phyloP scores from a whole-genome alignment of 2,329 filamentous ascomycete species.

The Fusarium chaquense region DNA sequence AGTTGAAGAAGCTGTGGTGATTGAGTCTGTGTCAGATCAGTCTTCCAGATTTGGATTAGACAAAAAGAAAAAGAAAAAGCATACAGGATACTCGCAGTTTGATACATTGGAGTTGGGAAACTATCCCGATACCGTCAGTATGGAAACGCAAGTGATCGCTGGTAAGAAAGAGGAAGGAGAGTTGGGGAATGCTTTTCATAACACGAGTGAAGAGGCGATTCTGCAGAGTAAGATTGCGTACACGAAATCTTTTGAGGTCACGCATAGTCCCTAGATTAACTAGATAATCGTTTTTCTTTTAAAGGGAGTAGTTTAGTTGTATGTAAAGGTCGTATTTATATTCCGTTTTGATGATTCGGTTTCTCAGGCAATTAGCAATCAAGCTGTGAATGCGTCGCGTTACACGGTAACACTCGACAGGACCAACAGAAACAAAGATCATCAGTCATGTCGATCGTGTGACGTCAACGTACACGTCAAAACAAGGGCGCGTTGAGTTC shows the following conservation, averaged over 20 bases:
- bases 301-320: too few relatives aligned
- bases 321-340: not conserved
- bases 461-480: conserved; percentile 25
- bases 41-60: not conserved
- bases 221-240: conserved; percentile 16
- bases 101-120: conserved; percentile 18
- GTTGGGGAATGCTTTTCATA: not conserved
- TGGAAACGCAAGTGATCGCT: not conserved
- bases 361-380: not conserved
- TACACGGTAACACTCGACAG: not conserved
- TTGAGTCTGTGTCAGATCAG: not conserved
- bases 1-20: conserved; percentile 59
- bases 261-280: not conserved
- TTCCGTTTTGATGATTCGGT: not conserved
- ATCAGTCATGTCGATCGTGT: not conserved
- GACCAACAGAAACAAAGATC: not conserved
- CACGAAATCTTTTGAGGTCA: conserved; percentile 21
- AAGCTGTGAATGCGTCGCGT: not conserved
- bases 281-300: too few relatives aligned
- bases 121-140: not conserved
- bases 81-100: conserved; percentile 29
- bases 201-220: conserved; percentile 25
- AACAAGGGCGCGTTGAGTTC: conserved; percentile 12
- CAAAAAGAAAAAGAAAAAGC: conserved; percentile 24
- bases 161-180: not conserved